Evolutionary conservation across 2,329 filamentous ascomycete genomes (phyloP).

Genomic region (Penicillium rolfsii): DNA sequence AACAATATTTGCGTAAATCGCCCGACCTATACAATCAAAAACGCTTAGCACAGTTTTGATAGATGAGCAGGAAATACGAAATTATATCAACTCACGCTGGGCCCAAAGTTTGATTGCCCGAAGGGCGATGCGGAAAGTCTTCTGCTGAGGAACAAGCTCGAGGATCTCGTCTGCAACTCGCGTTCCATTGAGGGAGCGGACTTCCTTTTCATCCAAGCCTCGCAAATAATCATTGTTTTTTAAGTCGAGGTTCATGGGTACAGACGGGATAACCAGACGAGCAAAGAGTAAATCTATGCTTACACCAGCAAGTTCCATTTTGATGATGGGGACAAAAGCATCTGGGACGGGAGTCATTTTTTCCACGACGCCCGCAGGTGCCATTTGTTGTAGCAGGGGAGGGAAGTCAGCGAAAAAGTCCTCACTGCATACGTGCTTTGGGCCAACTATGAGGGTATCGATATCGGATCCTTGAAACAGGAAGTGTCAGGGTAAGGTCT

Average conservation of each 20-base stretch:
- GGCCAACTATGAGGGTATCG: constrained; percentile 89
- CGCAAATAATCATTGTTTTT: constrained; percentile 83
- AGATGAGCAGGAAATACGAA: neutral
- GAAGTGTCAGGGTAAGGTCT: constrained; percentile 1
- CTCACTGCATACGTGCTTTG: constrained; percentile 82
- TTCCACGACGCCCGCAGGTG: constrained; percentile 75
- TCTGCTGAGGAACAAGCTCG: constrained; percentile 81
- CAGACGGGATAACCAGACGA: constrained; percentile 70
- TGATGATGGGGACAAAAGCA: constrained; percentile 95
- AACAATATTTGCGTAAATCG: constrained; percentile 94
- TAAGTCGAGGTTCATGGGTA: constrained; percentile 73
- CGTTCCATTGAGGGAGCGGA: constrained; percentile 90
- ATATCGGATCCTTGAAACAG: constrained; percentile 82
- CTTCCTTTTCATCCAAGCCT: constrained; percentile 81
- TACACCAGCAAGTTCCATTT: constrained; percentile 87
- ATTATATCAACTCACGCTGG: constrained; percentile 58
- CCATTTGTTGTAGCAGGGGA: constrained; percentile 74
- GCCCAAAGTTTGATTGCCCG: constrained; percentile 97
- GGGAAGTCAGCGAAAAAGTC: constrained; percentile 94
- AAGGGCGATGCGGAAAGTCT: constrained; percentile 85
- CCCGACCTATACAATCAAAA: constrained; percentile 59
- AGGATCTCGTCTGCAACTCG: constrained; percentile 93
- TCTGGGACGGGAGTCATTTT: constrained; percentile 85
- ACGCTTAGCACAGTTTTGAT: neutral
- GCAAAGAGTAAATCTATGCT: constrained; percentile 95